Evolutionary conservation across 768 basidiomycete genomes (phyloP).

Genomic region (Auriscalpium orientale): DNA sequence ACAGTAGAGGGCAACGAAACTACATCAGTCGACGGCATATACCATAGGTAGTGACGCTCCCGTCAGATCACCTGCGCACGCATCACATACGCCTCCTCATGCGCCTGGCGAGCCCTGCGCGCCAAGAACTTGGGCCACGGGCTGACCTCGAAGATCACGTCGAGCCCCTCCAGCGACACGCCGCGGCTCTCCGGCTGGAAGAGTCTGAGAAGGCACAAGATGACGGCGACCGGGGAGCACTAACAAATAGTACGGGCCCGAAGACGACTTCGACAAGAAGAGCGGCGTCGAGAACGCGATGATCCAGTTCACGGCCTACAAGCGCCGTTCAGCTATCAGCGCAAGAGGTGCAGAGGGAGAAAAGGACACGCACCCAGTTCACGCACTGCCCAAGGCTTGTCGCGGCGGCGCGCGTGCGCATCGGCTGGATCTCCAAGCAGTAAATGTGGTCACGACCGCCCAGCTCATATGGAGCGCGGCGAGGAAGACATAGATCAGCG

Average conservation of each 20-base stretch:
- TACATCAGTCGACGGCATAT: no score
- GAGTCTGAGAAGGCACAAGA: slow-evolving; percentile 34
- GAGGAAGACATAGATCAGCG: slow-evolving; percentile 40
- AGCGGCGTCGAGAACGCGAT: slow-evolving; percentile 42
- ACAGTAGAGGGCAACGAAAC: no score
- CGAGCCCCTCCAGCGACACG: slow-evolving; percentile 35
- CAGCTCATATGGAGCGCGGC: slow-evolving; percentile 36
- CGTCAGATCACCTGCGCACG: no score
- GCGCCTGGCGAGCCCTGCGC: neutral
- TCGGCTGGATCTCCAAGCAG: slow-evolving; percentile 41
- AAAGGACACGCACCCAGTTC: slow-evolving; percentile 31
- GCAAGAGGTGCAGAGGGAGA: neutral
- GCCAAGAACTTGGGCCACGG: slow-evolving; percentile 17
- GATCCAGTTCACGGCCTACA: slow-evolving; percentile 31
- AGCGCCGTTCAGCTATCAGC: slow-evolving; percentile 2
- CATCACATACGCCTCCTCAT: no score
- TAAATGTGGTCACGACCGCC: slow-evolving; percentile 36
- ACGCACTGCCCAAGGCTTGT: slow-evolving; percentile 33
- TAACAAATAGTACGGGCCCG: slow-evolving; percentile 42
- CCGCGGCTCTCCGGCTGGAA: slow-evolving; percentile 42
- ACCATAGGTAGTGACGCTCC: no score
- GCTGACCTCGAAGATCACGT: slow-evolving; percentile 28
- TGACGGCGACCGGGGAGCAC: slow-evolving; percentile 28
- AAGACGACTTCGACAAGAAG: slow-evolving; percentile 36
- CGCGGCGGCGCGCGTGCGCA: slow-evolving; percentile 35